phyloP scores from a whole-genome alignment of 371 early-diverging fungal genomes.

The Haplosporangium sp. region DNA sequence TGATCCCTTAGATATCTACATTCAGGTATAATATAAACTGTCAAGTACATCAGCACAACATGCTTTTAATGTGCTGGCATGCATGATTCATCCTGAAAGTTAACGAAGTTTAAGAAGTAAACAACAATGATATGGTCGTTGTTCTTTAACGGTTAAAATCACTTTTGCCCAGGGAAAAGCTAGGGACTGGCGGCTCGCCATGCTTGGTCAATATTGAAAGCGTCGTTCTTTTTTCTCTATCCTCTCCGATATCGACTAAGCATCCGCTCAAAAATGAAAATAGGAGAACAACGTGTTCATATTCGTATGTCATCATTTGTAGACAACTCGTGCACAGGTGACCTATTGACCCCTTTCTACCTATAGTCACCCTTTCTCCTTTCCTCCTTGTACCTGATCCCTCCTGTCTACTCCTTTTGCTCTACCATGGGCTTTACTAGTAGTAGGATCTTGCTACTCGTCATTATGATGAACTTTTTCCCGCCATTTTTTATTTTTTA shows the following conservation, averaged over 20 bases:
- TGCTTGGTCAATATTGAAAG: background rate
- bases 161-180: background rate
- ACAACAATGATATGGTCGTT: background rate
- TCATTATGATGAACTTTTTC: slow-evolving; percentile 1
- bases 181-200: background rate
- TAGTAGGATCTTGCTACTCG: background rate
- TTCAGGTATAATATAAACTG: too few relatives aligned
- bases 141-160: slow-evolving; percentile 1
- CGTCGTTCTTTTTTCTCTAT: background rate
- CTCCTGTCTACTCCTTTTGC: too few relatives aligned
- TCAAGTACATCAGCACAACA: too few relatives aligned
- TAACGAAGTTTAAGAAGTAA: background rate
- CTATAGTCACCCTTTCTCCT: background rate
- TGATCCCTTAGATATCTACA: background rate
- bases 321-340: slow-evolving; percentile 16
- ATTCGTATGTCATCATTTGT: slow-evolving; percentile 14
- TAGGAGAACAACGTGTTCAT: slow-evolving; percentile 11
- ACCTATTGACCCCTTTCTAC: slow-evolving; percentile 18
- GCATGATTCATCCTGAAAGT: too few relatives aligned
- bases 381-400: slow-evolving; percentile 9
- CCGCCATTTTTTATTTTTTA: slow-evolving; percentile 3
- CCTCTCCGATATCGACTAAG: background rate
- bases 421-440: background rate
- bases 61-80: too few relatives aligned
- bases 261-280: background rate